phyloP scores from a whole-genome alignment of 75 land plant genomes.

The Pseudotsuga menziesii region DNA sequence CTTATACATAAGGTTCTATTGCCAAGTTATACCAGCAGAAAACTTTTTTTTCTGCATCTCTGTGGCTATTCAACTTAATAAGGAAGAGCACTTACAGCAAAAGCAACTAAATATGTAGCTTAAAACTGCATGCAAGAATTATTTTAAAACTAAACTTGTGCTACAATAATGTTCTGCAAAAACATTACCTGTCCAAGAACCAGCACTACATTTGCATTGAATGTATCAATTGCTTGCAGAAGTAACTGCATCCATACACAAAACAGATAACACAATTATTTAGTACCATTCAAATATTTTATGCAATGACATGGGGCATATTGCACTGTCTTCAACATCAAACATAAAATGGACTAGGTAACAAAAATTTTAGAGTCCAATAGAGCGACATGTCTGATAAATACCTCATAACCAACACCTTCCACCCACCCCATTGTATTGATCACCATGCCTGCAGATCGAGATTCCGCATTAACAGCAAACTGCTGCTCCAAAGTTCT shows the following conservation, averaged over 20 bases:
- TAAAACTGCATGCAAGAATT: not conserved
- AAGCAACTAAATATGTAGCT: not conserved
- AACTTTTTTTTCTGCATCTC: too few species aligned
- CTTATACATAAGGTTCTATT: not conserved
- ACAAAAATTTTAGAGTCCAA: not conserved
- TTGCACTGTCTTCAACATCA: too few species aligned
- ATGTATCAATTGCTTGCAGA: conserved; percentile 85
- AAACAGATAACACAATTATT: conserved; percentile 3
- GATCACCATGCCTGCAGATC: conserved; percentile 98
- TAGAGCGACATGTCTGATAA: not conserved
- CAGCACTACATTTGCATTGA: conserved; percentile 82
- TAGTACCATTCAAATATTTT: conserved; percentile 3
- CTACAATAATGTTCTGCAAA: not conserved
- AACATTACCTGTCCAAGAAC: conserved; percentile 88
- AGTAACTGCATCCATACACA: conserved; percentile 59
- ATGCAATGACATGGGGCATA: not conserved
- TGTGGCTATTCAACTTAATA: too few species aligned
- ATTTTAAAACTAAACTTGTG: not conserved
- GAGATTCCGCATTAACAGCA: conserved; percentile 72
- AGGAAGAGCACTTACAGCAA: too few species aligned
- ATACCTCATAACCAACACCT: conserved; percentile 95
- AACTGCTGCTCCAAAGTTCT: conserved; percentile 71
- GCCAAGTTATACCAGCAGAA: not conserved
- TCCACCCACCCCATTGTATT: conserved; percentile 99
- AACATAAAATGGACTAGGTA: not conserved